A percentile compares a stretch with the other conserved stretches of the same genome.
These are phyloP conservation scores for Berberis vulgaris DNA, from an alignment of 164 flowering plant species.

Conservation along the genomic window DNA sequence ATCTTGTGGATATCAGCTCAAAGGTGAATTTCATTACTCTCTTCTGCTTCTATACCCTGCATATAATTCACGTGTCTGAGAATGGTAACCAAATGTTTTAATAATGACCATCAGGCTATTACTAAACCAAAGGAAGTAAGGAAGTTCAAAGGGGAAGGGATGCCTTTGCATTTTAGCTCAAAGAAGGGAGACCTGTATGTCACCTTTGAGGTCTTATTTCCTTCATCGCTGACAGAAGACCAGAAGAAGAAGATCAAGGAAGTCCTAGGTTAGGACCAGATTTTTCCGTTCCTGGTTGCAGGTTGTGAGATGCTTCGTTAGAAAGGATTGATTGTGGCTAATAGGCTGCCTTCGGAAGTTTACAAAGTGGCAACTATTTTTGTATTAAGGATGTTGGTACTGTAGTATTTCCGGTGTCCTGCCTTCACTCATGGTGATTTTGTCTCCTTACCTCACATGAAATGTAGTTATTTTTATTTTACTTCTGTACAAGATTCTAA, in stretches of 20 bases:
- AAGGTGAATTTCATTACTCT: constrained; percentile 38
- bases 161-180: constrained; percentile 78
- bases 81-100: not conserved
- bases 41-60: not conserved
- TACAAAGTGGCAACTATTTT: not conserved
- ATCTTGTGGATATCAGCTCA: constrained; percentile 67
- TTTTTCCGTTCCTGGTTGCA: not conserved
- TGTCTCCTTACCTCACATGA: not conserved
- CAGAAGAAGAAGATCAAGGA: constrained; percentile 84
- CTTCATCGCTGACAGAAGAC: constrained; percentile 72
- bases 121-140: constrained; percentile 93
- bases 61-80: not conserved
- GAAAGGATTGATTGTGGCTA: not conserved
- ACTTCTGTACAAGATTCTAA: not conserved
- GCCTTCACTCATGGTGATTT: not conserved
- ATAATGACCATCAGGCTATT: constrained; percentile 48
- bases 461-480: not conserved
- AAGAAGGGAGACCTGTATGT: constrained; percentile 90
- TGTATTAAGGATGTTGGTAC: not conserved
- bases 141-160: constrained; percentile 93
- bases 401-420: not conserved
- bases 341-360: not conserved
- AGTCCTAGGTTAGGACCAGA: constrained; percentile 36
- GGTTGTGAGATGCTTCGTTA: not conserved
- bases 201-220: constrained; percentile 86